A percentile compares a stretch with the other conserved stretches of the same genome.
These are phyloP conservation scores for Pseudogymnoascus sp. DNA, from an alignment of 2,329 filamentous ascomycete genomes.

Conservation along the genomic window DNA sequence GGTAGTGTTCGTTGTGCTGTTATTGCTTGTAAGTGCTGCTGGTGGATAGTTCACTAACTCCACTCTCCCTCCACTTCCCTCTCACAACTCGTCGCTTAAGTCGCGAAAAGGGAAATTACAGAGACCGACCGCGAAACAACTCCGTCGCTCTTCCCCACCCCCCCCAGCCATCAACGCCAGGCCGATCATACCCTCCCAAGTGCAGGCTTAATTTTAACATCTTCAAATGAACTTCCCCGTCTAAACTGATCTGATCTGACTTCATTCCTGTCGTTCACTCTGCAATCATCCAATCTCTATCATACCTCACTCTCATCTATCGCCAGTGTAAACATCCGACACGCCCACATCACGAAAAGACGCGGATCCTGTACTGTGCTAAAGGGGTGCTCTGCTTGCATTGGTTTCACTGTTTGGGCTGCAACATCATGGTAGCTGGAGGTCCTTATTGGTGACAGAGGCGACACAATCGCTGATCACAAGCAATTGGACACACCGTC, in stretches of 20 bases:
- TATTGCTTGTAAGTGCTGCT: too few species aligned
- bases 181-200: conserved; percentile 4
- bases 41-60: too few species aligned
- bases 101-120: conserved; percentile 26
- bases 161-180: conserved; percentile 8
- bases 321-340: background rate
- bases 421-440: conserved; percentile 38
- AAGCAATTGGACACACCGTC: background rate
- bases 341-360: background rate
- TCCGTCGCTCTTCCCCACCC: conserved; percentile 8
- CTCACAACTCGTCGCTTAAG: conserved; percentile 23
- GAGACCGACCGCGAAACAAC: conserved; percentile 7
- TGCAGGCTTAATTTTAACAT: conserved; percentile 4
- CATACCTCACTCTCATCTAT: background rate
- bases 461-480: conserved; percentile 23
- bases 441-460: conserved; percentile 32
- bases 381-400: background rate
- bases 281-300: background rate
- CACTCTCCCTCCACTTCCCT: conserved; percentile 10
- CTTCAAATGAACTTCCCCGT: background rate
- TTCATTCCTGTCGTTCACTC: background rate
- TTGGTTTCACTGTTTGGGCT: conserved; percentile 8
- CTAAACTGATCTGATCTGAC: background rate
- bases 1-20: too few species aligned
- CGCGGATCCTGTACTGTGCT: background rate